phyloP scores from a whole-genome alignment of 805 yeast species.

The Spathaspora gorwiae region DNA sequence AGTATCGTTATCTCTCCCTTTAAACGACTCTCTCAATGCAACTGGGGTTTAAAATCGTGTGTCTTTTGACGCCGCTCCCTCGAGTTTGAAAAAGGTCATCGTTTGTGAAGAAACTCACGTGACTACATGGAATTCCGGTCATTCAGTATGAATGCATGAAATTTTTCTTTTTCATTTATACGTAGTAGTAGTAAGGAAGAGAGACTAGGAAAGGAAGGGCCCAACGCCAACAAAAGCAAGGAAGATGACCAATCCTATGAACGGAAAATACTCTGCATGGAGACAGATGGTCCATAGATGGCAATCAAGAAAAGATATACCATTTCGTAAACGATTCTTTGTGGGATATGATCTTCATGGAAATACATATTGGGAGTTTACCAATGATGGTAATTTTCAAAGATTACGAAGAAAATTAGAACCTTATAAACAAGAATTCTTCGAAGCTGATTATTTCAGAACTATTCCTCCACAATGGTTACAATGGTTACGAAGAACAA shows the following conservation, averaged over 20 bases:
- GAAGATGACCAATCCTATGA: conserved; percentile 44
- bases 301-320: conserved; percentile 58
- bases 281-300: conserved; percentile 51
- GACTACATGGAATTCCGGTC: too few relatives aligned
- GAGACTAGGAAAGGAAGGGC: too few relatives aligned
- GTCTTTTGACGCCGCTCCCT: too few relatives aligned
- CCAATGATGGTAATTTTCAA: conserved; percentile 46
- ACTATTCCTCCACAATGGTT: conserved; percentile 71
- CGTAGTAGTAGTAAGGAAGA: too few relatives aligned
- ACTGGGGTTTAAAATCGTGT: too few relatives aligned
- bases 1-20: too few relatives aligned
- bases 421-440: conserved; percentile 44
- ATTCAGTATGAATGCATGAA: too few relatives aligned
- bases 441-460: conserved; percentile 54
- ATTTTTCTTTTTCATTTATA: too few relatives aligned
- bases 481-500: conserved; percentile 71
- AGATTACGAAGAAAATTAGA: conserved; percentile 62
- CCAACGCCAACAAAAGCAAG: too few relatives aligned
- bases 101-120: too few relatives aligned
- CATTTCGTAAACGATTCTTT: conserved; percentile 66
- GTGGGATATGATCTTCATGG: conserved; percentile 79
- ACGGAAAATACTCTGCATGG: conserved; percentile 45
- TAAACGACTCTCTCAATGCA: too few relatives aligned
- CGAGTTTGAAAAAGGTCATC: too few relatives aligned
- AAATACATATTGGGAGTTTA: conserved; percentile 82